Conservation (phyloP, 352 stramenopile species). For the Phytophthora pisi region DNA sequence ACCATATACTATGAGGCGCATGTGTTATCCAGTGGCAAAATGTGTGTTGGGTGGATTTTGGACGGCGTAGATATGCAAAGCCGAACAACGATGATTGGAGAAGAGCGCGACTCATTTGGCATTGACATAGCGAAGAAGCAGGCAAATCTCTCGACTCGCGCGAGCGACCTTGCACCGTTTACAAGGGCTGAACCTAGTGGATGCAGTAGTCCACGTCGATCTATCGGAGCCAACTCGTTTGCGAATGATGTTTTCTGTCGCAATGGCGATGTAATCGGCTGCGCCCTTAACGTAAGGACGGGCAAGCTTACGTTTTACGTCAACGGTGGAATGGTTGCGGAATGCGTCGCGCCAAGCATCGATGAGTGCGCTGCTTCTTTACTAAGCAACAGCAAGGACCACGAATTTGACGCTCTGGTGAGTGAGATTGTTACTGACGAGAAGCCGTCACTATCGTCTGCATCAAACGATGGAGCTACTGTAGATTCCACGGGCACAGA, state of each 20-base stretch:
- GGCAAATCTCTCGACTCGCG: constrained; percentile 35
- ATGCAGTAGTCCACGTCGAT: constrained; percentile 43
- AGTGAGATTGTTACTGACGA: constrained; percentile 46
- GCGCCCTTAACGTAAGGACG: constrained; percentile 36
- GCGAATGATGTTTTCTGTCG: constrained; percentile 55
- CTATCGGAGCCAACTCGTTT: constrained; percentile 31
- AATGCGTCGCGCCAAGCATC: not conserved
- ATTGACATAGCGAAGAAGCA: constrained; percentile 50
- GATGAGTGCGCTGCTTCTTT: not conserved
- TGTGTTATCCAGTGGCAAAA: constrained; percentile 51
- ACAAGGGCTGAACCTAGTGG: constrained; percentile 17
- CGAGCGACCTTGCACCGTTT: constrained; percentile 28
- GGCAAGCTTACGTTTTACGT: constrained; percentile 60
- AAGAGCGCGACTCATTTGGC: constrained; percentile 43
- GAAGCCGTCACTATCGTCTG: not conserved
- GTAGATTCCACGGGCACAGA: not conserved
- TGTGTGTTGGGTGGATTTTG: constrained; percentile 62
- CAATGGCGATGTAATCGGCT: constrained; percentile 64
- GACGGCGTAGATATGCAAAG: constrained; percentile 12
- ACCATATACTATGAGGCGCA: constrained; percentile 63
- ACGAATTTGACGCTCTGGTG: constrained; percentile 53
- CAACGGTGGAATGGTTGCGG: constrained; percentile 53
- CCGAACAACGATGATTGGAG: constrained; percentile 45
- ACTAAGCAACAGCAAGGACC: constrained; percentile 11
- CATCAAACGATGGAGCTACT: not conserved